Evolutionary conservation across 257 asterid genomes (phyloP).

Genomic region (Capsicum chinense): DNA sequence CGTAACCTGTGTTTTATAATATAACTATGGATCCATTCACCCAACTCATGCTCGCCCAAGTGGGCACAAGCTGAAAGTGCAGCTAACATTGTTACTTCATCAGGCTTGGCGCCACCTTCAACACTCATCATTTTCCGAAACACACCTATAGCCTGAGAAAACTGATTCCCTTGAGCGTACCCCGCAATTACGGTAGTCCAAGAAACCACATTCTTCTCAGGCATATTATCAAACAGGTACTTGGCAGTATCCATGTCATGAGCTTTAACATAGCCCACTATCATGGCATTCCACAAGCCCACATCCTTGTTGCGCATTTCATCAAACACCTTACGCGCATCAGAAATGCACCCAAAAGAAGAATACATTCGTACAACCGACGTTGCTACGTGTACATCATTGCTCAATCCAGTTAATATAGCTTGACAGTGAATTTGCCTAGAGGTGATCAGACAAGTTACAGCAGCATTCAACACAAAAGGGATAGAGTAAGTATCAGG

Average conservation of each 20-base stretch:
- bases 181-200: slow-evolving; percentile 34
- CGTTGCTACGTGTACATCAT: slow-evolving; percentile 20
- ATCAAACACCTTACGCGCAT: slow-evolving; percentile 34
- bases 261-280: slow-evolving; percentile 29
- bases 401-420: slow-evolving; percentile 18
- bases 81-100: slow-evolving; percentile 31
- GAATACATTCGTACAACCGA: slow-evolving; percentile 17
- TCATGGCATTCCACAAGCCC: slow-evolving; percentile 30
- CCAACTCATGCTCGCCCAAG: slow-evolving; percentile 34
- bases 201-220: slow-evolving; percentile 31
- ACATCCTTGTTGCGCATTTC: neutral
- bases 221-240: slow-evolving; percentile 25
- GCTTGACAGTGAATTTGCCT: slow-evolving; percentile 30
- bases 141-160: slow-evolving; percentile 26
- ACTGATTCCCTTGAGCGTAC: slow-evolving; percentile 2
- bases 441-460: neutral
- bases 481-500: slow-evolving; percentile 32
- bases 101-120: slow-evolving; percentile 29
- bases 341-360: slow-evolving; percentile 14
- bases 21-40: slow-evolving; percentile 31
- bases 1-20: slow-evolving; percentile 12
- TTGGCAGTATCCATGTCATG: slow-evolving; percentile 15
- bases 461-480: slow-evolving; percentile 22
- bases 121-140: slow-evolving; percentile 26
- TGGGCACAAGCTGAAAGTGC: slow-evolving; percentile 38